Percentiles rank a stretch among this genome's conserved stretches.
Conservation (phyloP, 2,329 filamentous ascomycete genomes). For the Clonostachys rhizophaga region DNA sequence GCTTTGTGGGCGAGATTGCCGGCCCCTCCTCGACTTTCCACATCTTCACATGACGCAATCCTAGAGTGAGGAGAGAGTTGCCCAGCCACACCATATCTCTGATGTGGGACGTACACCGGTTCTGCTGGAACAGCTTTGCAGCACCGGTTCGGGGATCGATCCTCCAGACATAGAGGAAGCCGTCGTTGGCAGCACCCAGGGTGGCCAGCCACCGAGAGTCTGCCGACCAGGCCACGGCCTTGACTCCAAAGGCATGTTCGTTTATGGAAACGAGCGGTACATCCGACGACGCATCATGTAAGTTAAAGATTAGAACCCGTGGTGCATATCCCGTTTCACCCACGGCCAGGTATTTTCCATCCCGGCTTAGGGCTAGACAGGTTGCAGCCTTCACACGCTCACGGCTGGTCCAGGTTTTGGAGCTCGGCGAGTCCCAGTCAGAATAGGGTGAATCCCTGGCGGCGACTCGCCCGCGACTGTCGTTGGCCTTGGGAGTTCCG, state of each 20-base stretch:
- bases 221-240: constrained; percentile 81
- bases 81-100: constrained; percentile 90
- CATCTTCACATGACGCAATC: constrained; percentile 86
- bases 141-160: constrained; percentile 79
- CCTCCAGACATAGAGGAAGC: constrained; percentile 88
- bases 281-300: constrained; percentile 76
- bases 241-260: constrained; percentile 88
- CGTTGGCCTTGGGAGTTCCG: constrained; percentile 56
- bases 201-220: constrained; percentile 86
- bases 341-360: constrained; percentile 83
- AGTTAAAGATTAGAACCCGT: constrained; percentile 83
- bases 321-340: constrained; percentile 95
- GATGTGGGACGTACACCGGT: constrained; percentile 86
- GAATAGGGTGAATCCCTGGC: constrained; percentile 47
- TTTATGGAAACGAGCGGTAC: constrained; percentile 78
- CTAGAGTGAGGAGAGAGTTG: constrained; percentile 75
- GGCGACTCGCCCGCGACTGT: constrained; percentile 54
- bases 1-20: constrained; percentile 58
- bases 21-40: constrained; percentile 76
- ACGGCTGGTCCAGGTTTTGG: constrained; percentile 79
- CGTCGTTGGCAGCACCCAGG: constrained; percentile 84
- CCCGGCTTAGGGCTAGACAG: constrained; percentile 81
- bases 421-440: constrained; percentile 51
- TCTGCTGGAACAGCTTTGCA: constrained; percentile 75
- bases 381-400: constrained; percentile 94